Percentiles rank a stretch among this genome's conserved stretches.
Conservation (phyloP, 2,329 filamentous ascomycete genomes). For the Fusarium buharicum region DNA sequence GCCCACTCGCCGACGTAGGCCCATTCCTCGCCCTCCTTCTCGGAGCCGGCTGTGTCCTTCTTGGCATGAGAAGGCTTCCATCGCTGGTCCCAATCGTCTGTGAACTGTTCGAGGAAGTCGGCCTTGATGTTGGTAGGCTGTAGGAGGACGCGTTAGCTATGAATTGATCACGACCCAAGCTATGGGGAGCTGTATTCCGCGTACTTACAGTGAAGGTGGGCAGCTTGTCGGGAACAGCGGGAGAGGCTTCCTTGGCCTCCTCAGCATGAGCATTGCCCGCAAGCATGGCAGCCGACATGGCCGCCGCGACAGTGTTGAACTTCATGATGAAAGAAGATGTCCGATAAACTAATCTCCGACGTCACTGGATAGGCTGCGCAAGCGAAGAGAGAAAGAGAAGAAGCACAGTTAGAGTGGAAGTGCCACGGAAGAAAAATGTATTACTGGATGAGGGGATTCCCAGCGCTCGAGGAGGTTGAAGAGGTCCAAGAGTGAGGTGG, state of each 20-base stretch:
- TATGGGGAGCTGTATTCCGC: slow-evolving; percentile 9
- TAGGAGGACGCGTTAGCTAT: slow-evolving; percentile 39
- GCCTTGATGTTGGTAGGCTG: slow-evolving; percentile 90
- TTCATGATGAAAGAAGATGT: slow-evolving; percentile 77
- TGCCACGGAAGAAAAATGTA: slow-evolving; percentile 8
- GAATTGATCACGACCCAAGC: slow-evolving; percentile 23
- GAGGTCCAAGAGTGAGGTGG: slow-evolving; percentile 47
- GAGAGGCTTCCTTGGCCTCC: slow-evolving; percentile 61
- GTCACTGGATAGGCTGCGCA: slow-evolving; percentile 43
- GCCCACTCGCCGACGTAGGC: slow-evolving; percentile 97
- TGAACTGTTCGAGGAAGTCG: slow-evolving; percentile 98
- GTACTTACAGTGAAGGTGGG: slow-evolving; percentile 87
- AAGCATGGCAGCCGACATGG: slow-evolving; percentile 77
- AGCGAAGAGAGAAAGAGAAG: not conserved
- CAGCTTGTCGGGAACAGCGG: slow-evolving; percentile 68
- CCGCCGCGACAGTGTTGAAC: slow-evolving; percentile 81
- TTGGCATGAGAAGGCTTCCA: slow-evolving; percentile 97
- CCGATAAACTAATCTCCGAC: slow-evolving; percentile 32
- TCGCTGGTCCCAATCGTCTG: slow-evolving; percentile 90
- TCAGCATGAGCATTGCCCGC: slow-evolving; percentile 77
- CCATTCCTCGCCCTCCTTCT: slow-evolving; percentile 93
- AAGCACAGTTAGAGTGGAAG: slow-evolving; percentile 5
- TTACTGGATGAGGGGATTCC: slow-evolving; percentile 32
- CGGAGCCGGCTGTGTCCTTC: slow-evolving; percentile 81
- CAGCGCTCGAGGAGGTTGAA: slow-evolving; percentile 44